Evolutionary conservation across 1,284 basidiomycete genomes (phyloP).

Genomic region (Cryptococcus hybrid): DNA sequence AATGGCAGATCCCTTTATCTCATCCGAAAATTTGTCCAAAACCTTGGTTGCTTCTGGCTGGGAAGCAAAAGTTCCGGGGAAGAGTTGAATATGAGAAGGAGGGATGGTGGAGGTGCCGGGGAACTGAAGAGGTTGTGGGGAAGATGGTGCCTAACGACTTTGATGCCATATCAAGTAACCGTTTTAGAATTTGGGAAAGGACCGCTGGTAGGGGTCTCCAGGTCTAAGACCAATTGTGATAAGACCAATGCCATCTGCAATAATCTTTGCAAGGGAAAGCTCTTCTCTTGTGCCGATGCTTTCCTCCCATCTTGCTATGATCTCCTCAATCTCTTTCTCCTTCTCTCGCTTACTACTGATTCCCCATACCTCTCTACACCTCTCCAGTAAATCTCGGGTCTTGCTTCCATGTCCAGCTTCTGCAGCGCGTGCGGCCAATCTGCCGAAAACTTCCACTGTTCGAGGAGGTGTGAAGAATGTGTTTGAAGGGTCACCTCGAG

Average conservation of each 20-base stretch:
- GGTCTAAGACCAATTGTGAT: constrained; percentile 16
- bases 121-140: constrained; percentile 20
- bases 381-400: constrained; percentile 39
- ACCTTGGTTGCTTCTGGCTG: constrained; percentile 12
- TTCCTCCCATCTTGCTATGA: constrained; percentile 32
- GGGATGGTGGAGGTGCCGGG: constrained; percentile 31
- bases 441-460: constrained; percentile 30
- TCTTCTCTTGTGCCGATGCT: constrained; percentile 29
- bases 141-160: constrained; percentile 29
- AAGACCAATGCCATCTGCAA: constrained; percentile 23
- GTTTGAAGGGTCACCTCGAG: not conserved
- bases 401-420: constrained; percentile 19
- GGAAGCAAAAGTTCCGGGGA: constrained; percentile 18
- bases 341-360: constrained; percentile 31
- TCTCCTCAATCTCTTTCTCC: constrained; percentile 33
- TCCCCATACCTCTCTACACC: constrained; percentile 44
- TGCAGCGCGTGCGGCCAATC: constrained; percentile 19
- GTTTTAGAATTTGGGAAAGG: constrained; percentile 22
- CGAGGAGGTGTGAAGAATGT: constrained; percentile 35
- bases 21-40: constrained; percentile 31
- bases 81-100: constrained; percentile 31
- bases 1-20: constrained; percentile 40
- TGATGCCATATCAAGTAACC: constrained; percentile 20
- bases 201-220: constrained; percentile 17
- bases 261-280: constrained; percentile 4